phyloP scores from a whole-genome alignment of 2,329 filamentous ascomycete genomes.

The Aspergillus sp. region DNA sequence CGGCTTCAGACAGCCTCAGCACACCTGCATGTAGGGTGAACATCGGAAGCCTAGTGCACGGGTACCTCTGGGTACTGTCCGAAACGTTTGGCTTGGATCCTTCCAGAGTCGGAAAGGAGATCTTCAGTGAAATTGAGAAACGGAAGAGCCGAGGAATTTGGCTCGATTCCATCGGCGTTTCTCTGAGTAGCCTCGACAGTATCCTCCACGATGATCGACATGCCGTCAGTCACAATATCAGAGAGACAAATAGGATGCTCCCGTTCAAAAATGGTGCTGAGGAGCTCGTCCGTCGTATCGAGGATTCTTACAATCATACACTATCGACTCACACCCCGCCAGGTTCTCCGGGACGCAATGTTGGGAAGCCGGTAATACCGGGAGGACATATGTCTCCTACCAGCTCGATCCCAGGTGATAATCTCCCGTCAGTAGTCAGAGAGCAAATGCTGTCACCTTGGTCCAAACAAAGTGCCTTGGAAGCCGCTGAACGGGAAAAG shows the following conservation, averaged over 20 bases:
- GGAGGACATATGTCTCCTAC: slow-evolving; percentile 46
- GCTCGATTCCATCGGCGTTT: slow-evolving; percentile 72
- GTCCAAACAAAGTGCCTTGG: slow-evolving; percentile 69
- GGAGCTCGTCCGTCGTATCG: slow-evolving; percentile 72
- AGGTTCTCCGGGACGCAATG: slow-evolving; percentile 65
- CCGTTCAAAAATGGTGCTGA: slow-evolving; percentile 71
- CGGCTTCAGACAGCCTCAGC: slow-evolving; percentile 27
- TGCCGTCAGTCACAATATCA: slow-evolving; percentile 38
- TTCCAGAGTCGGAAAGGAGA: slow-evolving; percentile 66
- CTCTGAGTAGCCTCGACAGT: slow-evolving; percentile 63
- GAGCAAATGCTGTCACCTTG: slow-evolving; percentile 79
- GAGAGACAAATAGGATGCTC: slow-evolving; percentile 53
- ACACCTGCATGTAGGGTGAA: slow-evolving; percentile 70
- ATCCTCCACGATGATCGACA: slow-evolving; percentile 53
- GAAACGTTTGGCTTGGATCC: slow-evolving; percentile 76
- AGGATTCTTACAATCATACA: slow-evolving; percentile 66
- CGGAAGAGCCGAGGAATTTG: slow-evolving; percentile 75
- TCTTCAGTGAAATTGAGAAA: slow-evolving; percentile 73
- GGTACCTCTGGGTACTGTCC: slow-evolving; percentile 79
- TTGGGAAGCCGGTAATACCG: slow-evolving; percentile 60
- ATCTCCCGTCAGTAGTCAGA: slow-evolving; percentile 65
- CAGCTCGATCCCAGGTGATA: slow-evolving; percentile 42
- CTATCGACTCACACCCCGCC: slow-evolving; percentile 64
- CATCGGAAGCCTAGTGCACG: slow-evolving; percentile 80
- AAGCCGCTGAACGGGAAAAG: slow-evolving; percentile 63